Percentiles rank a stretch among this genome's conserved stretches.
These are phyloP conservation scores for Citrus trifoliata DNA, from an alignment of 345 rosid genomes.

Conservation along the genomic window DNA sequence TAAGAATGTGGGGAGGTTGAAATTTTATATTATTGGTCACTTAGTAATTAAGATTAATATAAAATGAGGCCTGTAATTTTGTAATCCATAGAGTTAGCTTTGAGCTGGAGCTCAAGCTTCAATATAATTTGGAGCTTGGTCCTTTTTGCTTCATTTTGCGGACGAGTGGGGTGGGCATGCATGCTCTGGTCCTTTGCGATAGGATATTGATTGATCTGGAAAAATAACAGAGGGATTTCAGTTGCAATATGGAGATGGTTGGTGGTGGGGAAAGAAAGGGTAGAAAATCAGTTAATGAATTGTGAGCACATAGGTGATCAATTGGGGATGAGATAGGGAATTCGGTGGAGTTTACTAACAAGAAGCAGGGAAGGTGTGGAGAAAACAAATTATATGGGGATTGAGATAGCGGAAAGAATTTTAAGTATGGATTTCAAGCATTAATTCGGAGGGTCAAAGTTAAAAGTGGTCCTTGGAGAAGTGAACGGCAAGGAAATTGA, in stretches of 20 bases:
- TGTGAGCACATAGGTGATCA: neutral
- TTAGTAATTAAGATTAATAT: neutral
- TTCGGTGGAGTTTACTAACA: neutral
- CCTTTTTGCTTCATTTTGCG: too few relatives aligned
- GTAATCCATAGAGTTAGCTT: neutral
- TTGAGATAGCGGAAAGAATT: neutral
- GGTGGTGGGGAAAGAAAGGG: neutral
- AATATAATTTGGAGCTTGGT: neutral
- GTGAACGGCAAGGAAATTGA: neutral
- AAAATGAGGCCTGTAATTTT: neutral
- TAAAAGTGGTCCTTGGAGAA: neutral
- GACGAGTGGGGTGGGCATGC: neutral
- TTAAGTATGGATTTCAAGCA: neutral
- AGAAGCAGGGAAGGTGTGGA: neutral
- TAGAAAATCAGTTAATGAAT: neutral
- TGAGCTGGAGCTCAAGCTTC: neutral
- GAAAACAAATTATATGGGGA: too few relatives aligned
- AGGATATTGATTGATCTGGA: neutral
- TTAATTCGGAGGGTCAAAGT: neutral
- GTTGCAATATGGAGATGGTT: neutral
- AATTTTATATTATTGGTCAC: neutral
- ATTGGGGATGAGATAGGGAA: neutral
- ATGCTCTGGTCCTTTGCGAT: neutral
- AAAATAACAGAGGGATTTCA: neutral
- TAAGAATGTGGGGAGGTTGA: neutral